A percentile compares a stretch with the other conserved stretches of the same genome.
phyloP scores from a whole-genome alignment of 495 filamentous ascomycete species.

The Schizothecium vesticola region DNA sequence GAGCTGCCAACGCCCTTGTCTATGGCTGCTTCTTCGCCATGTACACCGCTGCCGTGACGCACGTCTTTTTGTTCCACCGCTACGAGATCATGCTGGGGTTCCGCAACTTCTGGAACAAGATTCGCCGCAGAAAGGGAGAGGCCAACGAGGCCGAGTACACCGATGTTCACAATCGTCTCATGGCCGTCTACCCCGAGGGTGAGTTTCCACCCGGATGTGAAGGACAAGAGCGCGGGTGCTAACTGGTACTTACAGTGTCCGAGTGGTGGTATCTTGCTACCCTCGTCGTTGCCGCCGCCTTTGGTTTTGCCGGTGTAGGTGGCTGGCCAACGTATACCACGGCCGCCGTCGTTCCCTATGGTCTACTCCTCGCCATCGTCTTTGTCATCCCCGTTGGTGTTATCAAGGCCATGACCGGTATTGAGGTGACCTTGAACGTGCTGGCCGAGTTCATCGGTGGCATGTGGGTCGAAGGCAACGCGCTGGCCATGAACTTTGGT shows the following conservation, averaged over 20 bases:
- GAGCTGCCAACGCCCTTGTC: constrained; percentile 28
- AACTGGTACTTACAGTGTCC: constrained; percentile 19
- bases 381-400: constrained; percentile 42
- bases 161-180: constrained; percentile 37
- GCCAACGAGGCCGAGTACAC: constrained; percentile 12
- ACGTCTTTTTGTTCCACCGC: constrained; percentile 35
- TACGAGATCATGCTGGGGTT: constrained; percentile 38
- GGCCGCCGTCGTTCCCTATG: constrained; percentile 38
- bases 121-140: constrained; percentile 15
- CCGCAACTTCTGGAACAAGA: constrained; percentile 22
- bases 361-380: constrained; percentile 35
- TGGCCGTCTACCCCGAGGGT: constrained; percentile 32
- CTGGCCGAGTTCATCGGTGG: constrained; percentile 45
- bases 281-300: constrained; percentile 26
- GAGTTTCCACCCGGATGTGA: too few relatives aligned
- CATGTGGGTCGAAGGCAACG: constrained; percentile 35
- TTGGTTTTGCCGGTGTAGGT: constrained; percentile 34
- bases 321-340: constrained; percentile 38
- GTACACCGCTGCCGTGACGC: constrained; percentile 35
- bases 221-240: background rate
- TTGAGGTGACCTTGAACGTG: constrained; percentile 40
- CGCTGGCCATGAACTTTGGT: constrained; percentile 40
- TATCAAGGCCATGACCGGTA: constrained; percentile 39
- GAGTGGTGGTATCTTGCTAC: constrained; percentile 39
- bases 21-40: constrained; percentile 40